Evolutionary conservation across 2,329 filamentous ascomycete species (phyloP), one percentile per base, ranked within the genome.

Genomic region (Chrysosporium queenslandicum): DNA sequence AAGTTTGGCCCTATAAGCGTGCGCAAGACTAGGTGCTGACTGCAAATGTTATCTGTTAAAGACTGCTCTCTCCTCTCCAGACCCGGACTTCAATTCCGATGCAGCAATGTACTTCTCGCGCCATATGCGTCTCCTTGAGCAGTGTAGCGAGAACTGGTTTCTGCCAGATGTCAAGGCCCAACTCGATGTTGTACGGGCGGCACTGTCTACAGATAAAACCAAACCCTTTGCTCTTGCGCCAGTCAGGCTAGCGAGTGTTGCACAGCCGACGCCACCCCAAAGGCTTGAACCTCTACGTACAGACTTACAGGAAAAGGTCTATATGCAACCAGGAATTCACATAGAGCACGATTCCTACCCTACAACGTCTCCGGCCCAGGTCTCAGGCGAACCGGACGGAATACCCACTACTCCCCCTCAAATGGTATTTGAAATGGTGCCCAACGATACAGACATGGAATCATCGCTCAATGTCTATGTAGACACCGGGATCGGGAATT

Each of bases 41-140:
- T 23, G 25, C 46, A 12, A 25, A 12, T 41, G 12, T 29, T 34
- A 25, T 12, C n/a, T 2, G 18, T 27, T 23, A 20, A 59, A 94
- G 90, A 85, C 95, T 59, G 90, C 90, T 3, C 84, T 96, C 56
- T 94, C 90, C 12, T 96, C 89, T 16, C 91, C 92, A 16, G 90
- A 97, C 65, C 86, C 88, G 1, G 86, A 92, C 36, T 79, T 95
- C 53, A 90, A 92, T 64, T 74, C 77, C 0, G 88, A 95, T 66
- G 87, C 91, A 4, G 80, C 87, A 29, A 85, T 91, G 56, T 97
- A 86, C 65, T 97, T 97, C 63, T 86, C 87, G 1, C 79, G 91
- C 45, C 90, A 96, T 61, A 96, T 97, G 91, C 82, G 90, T 52
- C 84, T 97, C 34, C 74, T 97, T 53, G 91, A 97, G 67, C 83